These are phyloP conservation scores for Salix viminalis DNA, from an alignment of 345 rosid genomes.

Conservation along the genomic window DNA sequence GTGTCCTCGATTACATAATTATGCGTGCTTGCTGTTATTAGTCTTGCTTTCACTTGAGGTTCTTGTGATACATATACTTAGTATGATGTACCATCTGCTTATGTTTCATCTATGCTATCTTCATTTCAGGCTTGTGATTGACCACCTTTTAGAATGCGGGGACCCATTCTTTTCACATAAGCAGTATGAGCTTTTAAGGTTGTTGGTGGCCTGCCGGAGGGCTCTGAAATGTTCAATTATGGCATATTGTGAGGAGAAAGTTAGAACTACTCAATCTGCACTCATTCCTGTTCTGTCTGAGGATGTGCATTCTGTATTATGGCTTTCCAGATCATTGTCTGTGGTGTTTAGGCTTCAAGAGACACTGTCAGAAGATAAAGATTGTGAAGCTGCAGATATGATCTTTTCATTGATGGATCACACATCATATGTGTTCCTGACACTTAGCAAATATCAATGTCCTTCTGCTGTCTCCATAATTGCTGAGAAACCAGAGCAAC, in stretches of 20 bases:
- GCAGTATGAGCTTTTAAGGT: slow-evolving; percentile 42
- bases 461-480: slow-evolving; percentile 23
- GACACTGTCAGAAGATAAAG: slow-evolving; percentile 17
- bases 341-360: slow-evolving; percentile 37
- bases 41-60: neutral
- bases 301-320: slow-evolving; percentile 40
- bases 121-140: slow-evolving; percentile 43
- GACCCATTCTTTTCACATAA: slow-evolving; percentile 27
- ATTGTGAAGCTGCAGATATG: slow-evolving; percentile 25
- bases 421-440: slow-evolving; percentile 59
- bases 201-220: slow-evolving; percentile 66
- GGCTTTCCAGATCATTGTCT: slow-evolving; percentile 73
- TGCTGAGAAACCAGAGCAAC: slow-evolving; percentile 24
- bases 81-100: neutral
- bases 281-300: slow-evolving; percentile 37
- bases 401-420: slow-evolving; percentile 69
- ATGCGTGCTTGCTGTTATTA: neutral
- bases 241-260: slow-evolving; percentile 43
- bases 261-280: slow-evolving; percentile 29
- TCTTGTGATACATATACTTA: neutral
- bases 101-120: neutral
- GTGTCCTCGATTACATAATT: neutral
- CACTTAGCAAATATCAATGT: slow-evolving; percentile 43
- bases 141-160: slow-evolving; percentile 31
- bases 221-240: slow-evolving; percentile 55